Evolutionary conservation across 768 basidiomycete species (phyloP), one percentile per base, ranked within the genome.

Genomic region (Lepiota brunneoincarnata): DNA sequence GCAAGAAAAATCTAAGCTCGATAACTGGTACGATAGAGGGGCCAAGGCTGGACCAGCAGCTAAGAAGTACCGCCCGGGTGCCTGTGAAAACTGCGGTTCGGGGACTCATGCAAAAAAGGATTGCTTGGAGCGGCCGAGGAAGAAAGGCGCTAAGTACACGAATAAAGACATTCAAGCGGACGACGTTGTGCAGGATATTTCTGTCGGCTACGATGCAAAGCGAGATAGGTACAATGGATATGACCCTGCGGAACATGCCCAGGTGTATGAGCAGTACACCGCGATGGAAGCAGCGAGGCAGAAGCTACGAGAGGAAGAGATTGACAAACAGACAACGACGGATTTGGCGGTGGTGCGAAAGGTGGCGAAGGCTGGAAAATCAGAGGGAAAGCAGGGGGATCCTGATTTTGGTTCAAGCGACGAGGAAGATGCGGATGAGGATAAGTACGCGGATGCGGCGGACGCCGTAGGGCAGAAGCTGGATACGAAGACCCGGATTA

Each of bases 211-310:
- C 61, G 97, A 89, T 58, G 92, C 92, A 23, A 99, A 99, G 72
- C 83, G 97, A 34, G 97, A 99, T 68, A 76, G 97, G 50, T 99
- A 97, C 94, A 98, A 98, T 67, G 97, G 97, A 3, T 99, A 98
- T 68, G 93, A 99, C 65, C 79, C 93, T 6, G 73, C 88, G 4
- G 88, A 90, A 61, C 92, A 98, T 71, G 86, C 86, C 66, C 78
- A 71, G 60, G 84, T 98, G 23, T 91, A 97, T 61, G 91, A 96
- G 4, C 96, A 98, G 72, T 96, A 98, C 67, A 87, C 87, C 35
- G 96, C 94, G 10, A 72, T 96, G 48, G 97, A 99, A 67, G 84
- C 86, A 47, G 94, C 92, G 18, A 75, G 96, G 61, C 87, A 94
- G 75, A 93, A 90, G 72, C 64, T 92, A 60, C 76, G 95, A 54